Percentiles rank a stretch among this genome's conserved stretches.
Conservation (phyloP, 306 rosid genomes). For the Echinosophora koreensis region DNA sequence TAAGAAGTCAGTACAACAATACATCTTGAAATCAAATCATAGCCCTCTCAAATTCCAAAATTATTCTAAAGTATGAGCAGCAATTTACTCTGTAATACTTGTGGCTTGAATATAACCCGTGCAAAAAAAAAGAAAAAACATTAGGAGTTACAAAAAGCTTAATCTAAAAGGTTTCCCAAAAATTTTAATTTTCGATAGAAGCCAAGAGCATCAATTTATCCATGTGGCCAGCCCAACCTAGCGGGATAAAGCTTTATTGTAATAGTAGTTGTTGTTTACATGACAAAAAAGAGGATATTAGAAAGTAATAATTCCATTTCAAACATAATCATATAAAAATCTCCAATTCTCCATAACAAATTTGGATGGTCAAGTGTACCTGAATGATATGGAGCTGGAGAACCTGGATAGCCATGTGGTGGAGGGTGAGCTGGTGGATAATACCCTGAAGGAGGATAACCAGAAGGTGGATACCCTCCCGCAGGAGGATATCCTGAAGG, state of each 20-base stretch:
- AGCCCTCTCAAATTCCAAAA: not conserved
- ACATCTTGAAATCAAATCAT: not conserved
- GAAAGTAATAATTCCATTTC: not conserved
- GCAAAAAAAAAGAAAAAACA: not conserved
- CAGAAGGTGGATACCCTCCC: slow-evolving; percentile 45
- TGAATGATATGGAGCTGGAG: slow-evolving; percentile 41
- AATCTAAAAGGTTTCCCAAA: not conserved
- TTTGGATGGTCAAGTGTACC: slow-evolving; percentile 39
- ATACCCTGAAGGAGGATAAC: slow-evolving; percentile 53
- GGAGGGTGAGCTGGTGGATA: slow-evolving; percentile 42
- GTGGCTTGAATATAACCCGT: not conserved
- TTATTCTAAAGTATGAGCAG: not conserved
- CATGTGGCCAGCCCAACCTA: not conserved
- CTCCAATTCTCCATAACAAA: not conserved
- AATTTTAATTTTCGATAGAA: not conserved
- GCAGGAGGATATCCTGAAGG: slow-evolving; percentile 50
- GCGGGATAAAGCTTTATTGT: not conserved
- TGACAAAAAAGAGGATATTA: not conserved
- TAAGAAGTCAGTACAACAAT: not conserved
- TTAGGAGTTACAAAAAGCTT: not conserved
- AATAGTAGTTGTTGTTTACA: not conserved
- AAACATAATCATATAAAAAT: not conserved
- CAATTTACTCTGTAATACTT: not conserved
- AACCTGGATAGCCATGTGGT: slow-evolving; percentile 47
- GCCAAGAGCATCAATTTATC: not conserved